Evolutionary conservation across 2,329 filamentous ascomycete genomes (phyloP), one percentile per base, ranked within the genome.

Genomic region (Lecanicillium sp.): DNA sequence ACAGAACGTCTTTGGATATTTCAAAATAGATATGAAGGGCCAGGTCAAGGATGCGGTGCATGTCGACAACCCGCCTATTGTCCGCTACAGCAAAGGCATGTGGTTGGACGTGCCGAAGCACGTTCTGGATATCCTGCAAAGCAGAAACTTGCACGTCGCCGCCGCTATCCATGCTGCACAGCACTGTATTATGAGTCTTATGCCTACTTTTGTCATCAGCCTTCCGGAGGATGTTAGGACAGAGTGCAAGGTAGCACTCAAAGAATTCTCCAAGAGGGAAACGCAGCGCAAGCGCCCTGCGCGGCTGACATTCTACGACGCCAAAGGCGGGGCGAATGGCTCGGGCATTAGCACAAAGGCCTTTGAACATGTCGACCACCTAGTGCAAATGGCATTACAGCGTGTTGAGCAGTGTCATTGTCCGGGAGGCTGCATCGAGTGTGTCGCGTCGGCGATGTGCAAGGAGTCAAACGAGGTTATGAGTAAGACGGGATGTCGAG

Each of bases 161-260:
- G 92, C 83, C 0, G 87, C 86, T 0, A 96, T 98, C 42, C 92
- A 97, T 55, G 90, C 90, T 0, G 90, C 92, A 3, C 88, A 97
- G 61, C 92, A 98, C 58, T 88, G 89, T 0, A 69, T 97, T 17
- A 74, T 97, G 45, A 84, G 78, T 29, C 70, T 97, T 3, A 80
- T 97, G 65, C 90, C 90, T 0, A 92, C 87, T 33, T 94, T 94
- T 54, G 87, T 97, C 31, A 79, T 96, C 49, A 86, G 79, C 49
- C 82, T 89, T 66, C 88, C 89, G 0, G 89, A 87, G 18, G 92
- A 97, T 50, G 87, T 98, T 12, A 78, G 87, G 30, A 97, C 92
- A 0, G 92, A 97, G 61, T 97, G 92, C 61, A 97, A 97, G 66
- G 78, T 82, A 42, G 80, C 82, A 3, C 68, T 84, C 43, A 97